Conservation (phyloP, 371 early-diverging fungal genomes). For the Sanchytrium tribonematis region DNA sequence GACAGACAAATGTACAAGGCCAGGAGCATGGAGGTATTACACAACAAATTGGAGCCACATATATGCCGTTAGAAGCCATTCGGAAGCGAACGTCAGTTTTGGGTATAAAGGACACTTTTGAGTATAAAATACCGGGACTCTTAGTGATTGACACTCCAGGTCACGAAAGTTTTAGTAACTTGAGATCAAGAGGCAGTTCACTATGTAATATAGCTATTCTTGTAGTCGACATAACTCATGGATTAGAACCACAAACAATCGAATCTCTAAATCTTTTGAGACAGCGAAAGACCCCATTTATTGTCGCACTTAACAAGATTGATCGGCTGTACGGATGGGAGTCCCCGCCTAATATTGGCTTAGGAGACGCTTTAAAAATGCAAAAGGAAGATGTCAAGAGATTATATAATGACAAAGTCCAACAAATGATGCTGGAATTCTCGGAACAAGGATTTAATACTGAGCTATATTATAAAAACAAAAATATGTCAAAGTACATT, state of each 20-base stretch:
- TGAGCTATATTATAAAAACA: constrained; percentile 79
- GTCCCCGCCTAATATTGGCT: constrained; percentile 45
- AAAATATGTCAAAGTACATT: constrained; percentile 75
- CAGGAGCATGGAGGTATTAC: constrained; percentile 99
- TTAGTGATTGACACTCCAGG: constrained; percentile 99
- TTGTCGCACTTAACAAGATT: constrained; percentile 99
- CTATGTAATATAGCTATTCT: constrained; percentile 99
- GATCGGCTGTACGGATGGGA: constrained; percentile 97
- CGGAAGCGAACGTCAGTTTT: constrained; percentile 59
- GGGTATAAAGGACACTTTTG: constrained; percentile 18
- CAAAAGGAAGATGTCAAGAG: constrained; percentile 45
- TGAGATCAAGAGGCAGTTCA: constrained; percentile 91
- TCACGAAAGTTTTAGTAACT: constrained; percentile 98
- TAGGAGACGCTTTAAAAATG: constrained; percentile 40
- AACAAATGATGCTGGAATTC: constrained; percentile 56
- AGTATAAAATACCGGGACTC: constrained; percentile 80
- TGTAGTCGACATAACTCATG: constrained; percentile 99
- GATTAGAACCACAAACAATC: constrained; percentile 94
- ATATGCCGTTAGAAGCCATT: constrained; percentile 90
- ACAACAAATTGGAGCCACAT: constrained; percentile 99
- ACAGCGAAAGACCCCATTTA: constrained; percentile 91
- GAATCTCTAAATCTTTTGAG: constrained; percentile 86
- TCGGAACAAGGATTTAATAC: constrained; percentile 96
- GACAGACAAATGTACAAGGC: constrained; percentile 98
- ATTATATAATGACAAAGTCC: constrained; percentile 70